Percentiles rank a stretch among this genome's conserved stretches.
phyloP scores from a whole-genome alignment of 139 green algal species.

The Tetratostichococcus sp. region DNA sequence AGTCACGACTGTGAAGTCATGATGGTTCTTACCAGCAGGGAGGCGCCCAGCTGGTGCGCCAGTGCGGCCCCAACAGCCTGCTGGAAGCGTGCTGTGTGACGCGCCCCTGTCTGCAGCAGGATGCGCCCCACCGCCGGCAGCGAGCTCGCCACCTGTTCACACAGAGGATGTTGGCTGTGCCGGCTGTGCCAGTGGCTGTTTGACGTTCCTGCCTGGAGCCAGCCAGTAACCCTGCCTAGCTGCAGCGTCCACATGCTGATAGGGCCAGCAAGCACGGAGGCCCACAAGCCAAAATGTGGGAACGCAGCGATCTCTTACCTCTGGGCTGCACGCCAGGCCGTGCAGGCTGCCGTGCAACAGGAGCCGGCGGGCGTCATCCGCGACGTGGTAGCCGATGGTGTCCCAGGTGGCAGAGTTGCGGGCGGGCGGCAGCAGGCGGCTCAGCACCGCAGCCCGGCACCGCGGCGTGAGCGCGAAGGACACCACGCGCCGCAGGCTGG shows the following conservation, averaged over 20 bases:
- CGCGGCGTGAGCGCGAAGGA: constrained; percentile 4
- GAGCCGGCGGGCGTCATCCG: constrained; percentile 8
- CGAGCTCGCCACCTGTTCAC: background rate
- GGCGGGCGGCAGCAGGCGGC: background rate
- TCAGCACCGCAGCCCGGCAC: constrained; percentile 2
- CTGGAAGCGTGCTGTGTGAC: constrained; percentile 17
- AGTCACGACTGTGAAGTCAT: too few relatives aligned
- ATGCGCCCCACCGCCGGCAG: constrained; percentile 32
- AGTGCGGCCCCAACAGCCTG: constrained; percentile 34
- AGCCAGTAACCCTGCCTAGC: too few relatives aligned
- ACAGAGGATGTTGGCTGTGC: too few relatives aligned
- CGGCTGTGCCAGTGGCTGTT: too few relatives aligned
- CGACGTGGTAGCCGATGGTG: constrained; percentile 11
- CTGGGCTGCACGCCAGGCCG: constrained; percentile 4
- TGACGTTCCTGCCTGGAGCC: too few relatives aligned
- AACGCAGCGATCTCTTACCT: background rate
- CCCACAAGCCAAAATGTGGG: too few relatives aligned
- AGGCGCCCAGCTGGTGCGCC: constrained; percentile 11
- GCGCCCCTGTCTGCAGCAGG: constrained; percentile 29
- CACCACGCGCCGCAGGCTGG: background rate
- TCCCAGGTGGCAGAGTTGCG: constrained; percentile 3
- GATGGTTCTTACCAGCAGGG: constrained; percentile 15
- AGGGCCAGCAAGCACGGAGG: too few relatives aligned
- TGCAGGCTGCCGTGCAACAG: constrained; percentile 26
- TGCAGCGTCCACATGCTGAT: too few relatives aligned